These are phyloP conservation scores for Colletotrichum sp. DNA, from an alignment of 2,329 filamentous ascomycete genomes.

Conservation along the genomic window DNA sequence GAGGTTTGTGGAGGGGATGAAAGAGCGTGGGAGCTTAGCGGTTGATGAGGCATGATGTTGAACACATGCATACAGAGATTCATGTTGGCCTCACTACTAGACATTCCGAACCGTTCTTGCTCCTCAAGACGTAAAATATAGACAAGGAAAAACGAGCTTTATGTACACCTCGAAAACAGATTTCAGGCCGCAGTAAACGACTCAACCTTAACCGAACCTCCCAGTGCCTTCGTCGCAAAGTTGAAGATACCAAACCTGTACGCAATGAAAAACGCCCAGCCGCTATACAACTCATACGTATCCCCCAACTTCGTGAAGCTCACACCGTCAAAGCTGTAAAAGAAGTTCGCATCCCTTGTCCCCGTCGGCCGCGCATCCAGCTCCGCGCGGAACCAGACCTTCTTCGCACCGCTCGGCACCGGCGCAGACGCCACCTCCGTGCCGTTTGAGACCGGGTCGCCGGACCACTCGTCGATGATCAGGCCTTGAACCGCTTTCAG, in stretches of 20 bases:
- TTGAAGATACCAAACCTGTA: constrained; percentile 57
- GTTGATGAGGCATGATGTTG: neutral
- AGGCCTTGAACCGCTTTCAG: constrained; percentile 42
- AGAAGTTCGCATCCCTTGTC: constrained; percentile 23
- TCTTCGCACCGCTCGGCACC: constrained; percentile 21
- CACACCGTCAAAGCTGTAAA: constrained; percentile 28
- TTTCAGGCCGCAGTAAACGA: constrained; percentile 24
- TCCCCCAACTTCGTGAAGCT: constrained; percentile 32
- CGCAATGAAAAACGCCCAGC: constrained; percentile 53
- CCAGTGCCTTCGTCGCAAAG: constrained; percentile 47
- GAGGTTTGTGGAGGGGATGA: neutral
- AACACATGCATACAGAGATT: neutral
- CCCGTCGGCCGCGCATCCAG: constrained; percentile 28
- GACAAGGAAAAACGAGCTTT: too few relatives aligned
- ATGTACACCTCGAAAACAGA: neutral
- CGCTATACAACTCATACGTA: constrained; percentile 39
- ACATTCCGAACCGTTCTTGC: too few relatives aligned
- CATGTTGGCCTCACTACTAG: too few relatives aligned
- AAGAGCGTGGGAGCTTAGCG: fast-evolving
- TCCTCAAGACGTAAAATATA: too few relatives aligned
- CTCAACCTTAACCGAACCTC: constrained; percentile 39
- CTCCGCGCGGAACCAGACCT: constrained; percentile 27
- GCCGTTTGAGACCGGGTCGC: constrained; percentile 22
- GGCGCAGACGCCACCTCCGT: constrained; percentile 22
- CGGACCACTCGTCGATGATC: constrained; percentile 36